Evolutionary conservation across 2,329 filamentous ascomycete genomes (phyloP).

Genomic region (Plenodomus tracheiphilus): DNA sequence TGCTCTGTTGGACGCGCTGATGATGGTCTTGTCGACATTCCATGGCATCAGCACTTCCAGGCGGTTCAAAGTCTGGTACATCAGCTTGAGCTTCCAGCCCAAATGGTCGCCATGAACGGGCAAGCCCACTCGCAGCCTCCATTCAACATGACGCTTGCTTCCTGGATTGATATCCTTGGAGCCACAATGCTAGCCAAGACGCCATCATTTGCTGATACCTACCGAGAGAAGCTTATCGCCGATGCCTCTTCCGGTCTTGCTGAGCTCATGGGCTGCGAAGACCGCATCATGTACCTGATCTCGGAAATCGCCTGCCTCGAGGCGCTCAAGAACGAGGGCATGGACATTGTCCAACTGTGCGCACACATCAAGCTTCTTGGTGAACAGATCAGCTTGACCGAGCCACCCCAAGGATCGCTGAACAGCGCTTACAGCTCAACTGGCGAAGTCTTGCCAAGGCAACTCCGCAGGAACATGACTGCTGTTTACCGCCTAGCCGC

Average conservation of each 20-base stretch:
- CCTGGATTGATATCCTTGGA: constrained; percentile 97
- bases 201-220: constrained; percentile 90
- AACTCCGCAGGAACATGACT: constrained; percentile 86
- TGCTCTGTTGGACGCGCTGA: constrained; percentile 86
- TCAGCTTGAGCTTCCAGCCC: constrained; percentile 76
- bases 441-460: constrained; percentile 77
- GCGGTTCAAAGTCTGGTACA: constrained; percentile 83
- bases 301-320: constrained; percentile 97
- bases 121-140: constrained; percentile 68
- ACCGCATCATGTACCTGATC: constrained; percentile 96
- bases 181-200: constrained; percentile 87
- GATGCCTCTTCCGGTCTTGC: constrained; percentile 71
- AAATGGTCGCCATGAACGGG: constrained; percentile 62
- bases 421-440: constrained; percentile 61
- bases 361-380: constrained; percentile 87
- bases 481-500: constrained; percentile 88
- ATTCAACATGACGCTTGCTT: constrained; percentile 92
- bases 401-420: constrained; percentile 56
- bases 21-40: constrained; percentile 84
- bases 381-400: constrained; percentile 81
- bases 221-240: constrained; percentile 84
- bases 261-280: constrained; percentile 96
- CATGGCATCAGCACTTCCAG: constrained; percentile 97
- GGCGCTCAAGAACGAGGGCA: constrained; percentile 74
- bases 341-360: constrained; percentile 84